These are phyloP conservation scores for Boechera divaricarpa DNA, from an alignment of 345 rosid species.

Conservation along the genomic window DNA sequence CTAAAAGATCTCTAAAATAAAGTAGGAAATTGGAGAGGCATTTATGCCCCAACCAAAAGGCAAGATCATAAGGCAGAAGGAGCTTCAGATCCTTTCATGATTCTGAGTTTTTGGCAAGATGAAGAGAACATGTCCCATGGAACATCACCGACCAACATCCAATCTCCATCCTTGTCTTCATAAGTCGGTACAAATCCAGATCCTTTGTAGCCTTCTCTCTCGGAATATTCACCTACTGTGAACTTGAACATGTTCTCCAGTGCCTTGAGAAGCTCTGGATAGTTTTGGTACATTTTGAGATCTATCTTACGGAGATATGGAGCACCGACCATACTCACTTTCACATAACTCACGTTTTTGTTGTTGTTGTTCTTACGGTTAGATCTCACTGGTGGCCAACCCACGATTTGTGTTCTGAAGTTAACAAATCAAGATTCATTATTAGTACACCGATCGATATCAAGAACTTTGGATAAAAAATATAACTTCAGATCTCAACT, in stretches of 20 bases:
- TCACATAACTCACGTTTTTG: constrained; percentile 62
- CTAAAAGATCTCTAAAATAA: constrained; percentile 2
- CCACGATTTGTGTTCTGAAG: constrained; percentile 69
- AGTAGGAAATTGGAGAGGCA: constrained; percentile 1
- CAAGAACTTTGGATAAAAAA: not conserved
- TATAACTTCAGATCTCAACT: constrained; percentile 42
- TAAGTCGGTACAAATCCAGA: constrained; percentile 77
- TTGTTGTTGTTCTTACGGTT: constrained; percentile 42
- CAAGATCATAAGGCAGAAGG: constrained; percentile 8
- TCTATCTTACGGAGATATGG: constrained; percentile 84
- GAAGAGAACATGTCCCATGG: constrained; percentile 89
- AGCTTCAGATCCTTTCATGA: constrained; percentile 87
- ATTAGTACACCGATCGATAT: constrained; percentile 9
- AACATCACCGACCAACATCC: constrained; percentile 92
- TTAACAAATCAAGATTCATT: constrained; percentile 14
- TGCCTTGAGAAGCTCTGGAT: constrained; percentile 63
- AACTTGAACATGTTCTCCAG: constrained; percentile 75
- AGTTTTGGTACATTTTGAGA: constrained; percentile 63
- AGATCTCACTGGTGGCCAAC: constrained; percentile 83
- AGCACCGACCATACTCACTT: constrained; percentile 93
- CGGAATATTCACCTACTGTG: constrained; percentile 66
- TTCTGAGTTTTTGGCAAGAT: constrained; percentile 82
- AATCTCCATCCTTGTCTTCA: constrained; percentile 86
- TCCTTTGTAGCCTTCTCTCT: constrained; percentile 78
- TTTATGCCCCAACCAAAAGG: not conserved